Base-by-base conservation (phyloP, 441 rosid species). In the Brassica balearica region DNA sequence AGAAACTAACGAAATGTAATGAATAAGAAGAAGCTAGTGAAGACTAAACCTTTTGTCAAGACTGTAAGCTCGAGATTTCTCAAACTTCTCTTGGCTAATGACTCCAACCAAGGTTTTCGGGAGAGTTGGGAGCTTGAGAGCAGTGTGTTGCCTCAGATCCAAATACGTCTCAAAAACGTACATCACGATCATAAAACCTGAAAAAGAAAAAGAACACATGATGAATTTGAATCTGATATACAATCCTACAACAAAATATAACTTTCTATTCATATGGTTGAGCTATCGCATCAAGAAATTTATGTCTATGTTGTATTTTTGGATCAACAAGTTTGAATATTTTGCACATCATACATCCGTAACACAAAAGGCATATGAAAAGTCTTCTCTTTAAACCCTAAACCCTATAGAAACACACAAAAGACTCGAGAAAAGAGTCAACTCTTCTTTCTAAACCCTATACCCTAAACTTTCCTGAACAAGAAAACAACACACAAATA, bases 111-210 rank as follows among this genome's bases (percentile, higher is more conserved):
- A 85, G 72, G 99, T 76, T 77, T 87, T 91, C 0, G 99, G 99
- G 11, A 96, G 97, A 8, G 85, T 91, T 4, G 93, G 98, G 65
- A 91, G 88, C 67, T 91, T 96, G 73, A 86, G 85, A 72, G 94
- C 97, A 79, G 88, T 75, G 76, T 86, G 97, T 87, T 93, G 97
- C 67, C 97, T 88, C 78, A 92, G 60, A 85, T 92, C 97, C 86
- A 93, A 87, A 78, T 91, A 96, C 5, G 91, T 86, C 84, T 96
- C 99, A 73, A 96, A 91, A 66, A 91, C 20, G 72, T 96, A 93
- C 97, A 93, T 89, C 63, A 93, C 82, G 77, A 93, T 80, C 97
- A 96, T 93, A 84, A 93, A 92, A 81, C 98, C 99, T 93, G 88
- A 12, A 82, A 12, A 82, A 5, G 36, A 69, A 63, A 0, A 8